These are phyloP conservation scores for Vigna unguiculata DNA, from an alignment of 306 rosid genomes.

Conservation along the genomic window DNA sequence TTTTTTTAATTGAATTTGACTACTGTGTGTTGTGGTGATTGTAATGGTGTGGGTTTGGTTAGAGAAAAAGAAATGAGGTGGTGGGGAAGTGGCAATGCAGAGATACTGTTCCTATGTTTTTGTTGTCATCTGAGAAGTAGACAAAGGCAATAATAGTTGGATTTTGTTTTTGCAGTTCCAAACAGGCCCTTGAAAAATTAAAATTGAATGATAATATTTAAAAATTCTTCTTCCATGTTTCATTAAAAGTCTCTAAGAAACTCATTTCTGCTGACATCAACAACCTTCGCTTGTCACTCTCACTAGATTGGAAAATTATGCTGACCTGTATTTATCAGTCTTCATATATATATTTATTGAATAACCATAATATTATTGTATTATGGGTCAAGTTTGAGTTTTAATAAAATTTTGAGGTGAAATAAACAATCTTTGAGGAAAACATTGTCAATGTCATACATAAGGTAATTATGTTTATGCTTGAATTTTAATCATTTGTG, in stretches of 20 bases:
- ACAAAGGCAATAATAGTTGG: constrained; percentile 71
- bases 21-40: no score
- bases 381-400: not conserved
- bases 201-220: not conserved
- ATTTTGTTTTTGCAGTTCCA: constrained; percentile 66
- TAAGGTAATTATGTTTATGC: not conserved
- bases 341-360: constrained; percentile 2
- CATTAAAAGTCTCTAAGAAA: not conserved
- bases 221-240: not conserved
- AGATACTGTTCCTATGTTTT: constrained; percentile 48
- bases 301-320: not conserved
- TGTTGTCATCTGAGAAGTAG: constrained; percentile 71
- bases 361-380: not conserved
- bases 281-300: not conserved
- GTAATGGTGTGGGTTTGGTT: no score
- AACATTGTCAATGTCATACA: not conserved
- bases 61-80: no score
- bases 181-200: constrained; percentile 44
- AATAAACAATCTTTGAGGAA: not conserved
- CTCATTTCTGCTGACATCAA: not conserved
- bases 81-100: constrained; percentile 54
- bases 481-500: not conserved
- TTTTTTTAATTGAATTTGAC: no score
- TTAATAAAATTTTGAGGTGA: constrained; percentile 4
- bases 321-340: not conserved